Percentiles rank a stretch among this genome's conserved stretches.
Evolutionary conservation across 805 yeast genomes (phyloP).

Genomic region (Wickerhamiella parazyma): DNA sequence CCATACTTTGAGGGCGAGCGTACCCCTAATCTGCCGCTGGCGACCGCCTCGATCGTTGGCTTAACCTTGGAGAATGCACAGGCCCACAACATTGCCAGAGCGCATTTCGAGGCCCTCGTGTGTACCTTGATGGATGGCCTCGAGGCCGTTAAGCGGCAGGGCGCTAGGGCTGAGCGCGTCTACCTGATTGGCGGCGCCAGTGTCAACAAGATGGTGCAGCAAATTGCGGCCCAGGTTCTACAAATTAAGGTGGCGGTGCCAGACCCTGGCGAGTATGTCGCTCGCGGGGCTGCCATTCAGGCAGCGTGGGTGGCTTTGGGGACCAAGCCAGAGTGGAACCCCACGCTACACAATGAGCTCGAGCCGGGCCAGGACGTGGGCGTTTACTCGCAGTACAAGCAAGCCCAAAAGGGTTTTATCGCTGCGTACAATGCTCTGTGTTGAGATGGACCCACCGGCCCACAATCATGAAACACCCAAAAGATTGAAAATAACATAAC

Average conservation of each 20-base stretch:
- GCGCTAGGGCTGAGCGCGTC: conserved; percentile 11
- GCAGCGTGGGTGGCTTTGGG: conserved; percentile 19
- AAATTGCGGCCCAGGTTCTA: conserved; percentile 16
- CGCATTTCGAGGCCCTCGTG: conserved; percentile 18
- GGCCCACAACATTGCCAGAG: conserved; percentile 17
- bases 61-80: conserved; percentile 15
- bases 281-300: conserved; percentile 21
- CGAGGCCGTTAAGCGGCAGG: conserved; percentile 9
- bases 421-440: not conserved
- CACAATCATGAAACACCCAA: too few relatives aligned
- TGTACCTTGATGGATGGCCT: conserved; percentile 20
- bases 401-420: not conserved
- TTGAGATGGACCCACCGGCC: not conserved
- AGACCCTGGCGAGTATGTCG: conserved; percentile 19
- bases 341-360: not conserved
- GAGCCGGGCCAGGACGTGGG: not conserved
- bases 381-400: conserved; percentile 3
- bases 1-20: conserved; percentile 22
- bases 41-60: conserved; percentile 17
- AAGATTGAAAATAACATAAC: not conserved
- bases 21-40: conserved; percentile 20
- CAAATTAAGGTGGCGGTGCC: conserved; percentile 15
- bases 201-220: conserved; percentile 18
- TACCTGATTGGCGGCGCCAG: conserved; percentile 21
- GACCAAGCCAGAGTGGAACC: conserved; percentile 15